A percentile compares a stretch with the other conserved stretches of the same genome.
Conservation (phyloP, 306 rosid genomes). For the Trichosanthes cucumerina region DNA sequence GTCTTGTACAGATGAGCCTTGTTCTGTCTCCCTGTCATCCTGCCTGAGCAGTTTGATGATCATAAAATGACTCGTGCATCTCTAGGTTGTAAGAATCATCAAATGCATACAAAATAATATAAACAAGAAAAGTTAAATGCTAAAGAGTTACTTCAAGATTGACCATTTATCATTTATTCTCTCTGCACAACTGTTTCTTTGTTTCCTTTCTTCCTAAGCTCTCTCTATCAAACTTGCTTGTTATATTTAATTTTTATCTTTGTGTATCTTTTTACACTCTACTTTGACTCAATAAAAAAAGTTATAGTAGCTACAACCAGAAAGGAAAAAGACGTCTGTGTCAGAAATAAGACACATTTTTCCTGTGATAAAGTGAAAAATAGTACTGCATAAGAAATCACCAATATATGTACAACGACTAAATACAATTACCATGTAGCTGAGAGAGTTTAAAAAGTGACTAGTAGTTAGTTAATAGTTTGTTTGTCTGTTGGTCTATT, state of each 20-base stretch:
- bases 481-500: background rate
- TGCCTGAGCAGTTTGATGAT: conserved; percentile 51
- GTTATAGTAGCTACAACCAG: background rate
- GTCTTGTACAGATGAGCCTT: conserved; percentile 43
- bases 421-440: background rate
- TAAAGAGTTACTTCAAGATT: background rate
- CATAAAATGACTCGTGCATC: conserved; percentile 15
- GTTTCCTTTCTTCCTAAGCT: background rate
- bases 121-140: background rate
- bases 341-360: background rate
- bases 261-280: background rate
- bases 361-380: background rate
- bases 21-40: conserved; percentile 64
- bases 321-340: background rate
- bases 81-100: conserved; percentile 7
- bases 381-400: background rate
- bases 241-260: background rate
- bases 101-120: conserved; percentile 12
- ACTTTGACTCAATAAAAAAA: background rate
- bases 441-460: background rate
- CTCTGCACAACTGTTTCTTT: background rate
- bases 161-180: background rate
- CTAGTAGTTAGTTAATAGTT: background rate
- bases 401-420: background rate
- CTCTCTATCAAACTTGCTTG: background rate